Base-by-base conservation (phyloP, 345 rosid species). In the Brassica rapa region DNA sequence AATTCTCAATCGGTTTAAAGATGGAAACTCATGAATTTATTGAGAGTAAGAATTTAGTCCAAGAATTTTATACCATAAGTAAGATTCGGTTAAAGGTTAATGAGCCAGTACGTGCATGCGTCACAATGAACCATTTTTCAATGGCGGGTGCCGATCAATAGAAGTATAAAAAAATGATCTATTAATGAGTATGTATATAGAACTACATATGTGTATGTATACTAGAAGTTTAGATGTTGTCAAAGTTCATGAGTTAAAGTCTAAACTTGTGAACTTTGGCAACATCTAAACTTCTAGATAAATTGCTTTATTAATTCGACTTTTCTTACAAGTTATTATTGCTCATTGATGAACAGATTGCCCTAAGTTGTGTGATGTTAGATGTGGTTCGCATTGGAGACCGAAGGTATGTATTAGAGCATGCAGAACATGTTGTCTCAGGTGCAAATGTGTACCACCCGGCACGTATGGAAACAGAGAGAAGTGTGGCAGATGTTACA, bases 391-490 rank as follows among this genome's bases (percentile, higher is more conserved):
- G 4, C 65, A 61, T 61, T 25, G 19, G 35, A 61, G 65, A 61
- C 65, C 35, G 16, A 11, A 61, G 35, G 65, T 61, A 25, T 27
- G 65, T 61, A 5, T 27, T 61, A 61, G 35, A 12, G 35, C 33
- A 60, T 60, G 64, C 64, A 11, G 16, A 60, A 60, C 64, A 60
- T 60, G 64, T 61, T 61, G 65, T 27, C 16, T 61, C 6, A 61
- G 35, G 35, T 27, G 33, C 32, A 59, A 24, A 7, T 59, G 33
- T 59, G 63, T 24, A 24, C 63, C 32, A 1, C 63, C 32, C 8
- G 35, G 35, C 65, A 61, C 65, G 19, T 61, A 61, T 12, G 66
- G 66, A 29, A 62, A 29, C 66, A 62, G 10, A 62, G 66, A 62
- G 10, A 62, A 27, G 19, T 62, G 66, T 29, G 64, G 29, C 27